Evolutionary conservation across 495 filamentous ascomycete species (phyloP), one percentile per base, ranked within the genome.

Genomic region (Pyrenopolyporus hunteri): DNA sequence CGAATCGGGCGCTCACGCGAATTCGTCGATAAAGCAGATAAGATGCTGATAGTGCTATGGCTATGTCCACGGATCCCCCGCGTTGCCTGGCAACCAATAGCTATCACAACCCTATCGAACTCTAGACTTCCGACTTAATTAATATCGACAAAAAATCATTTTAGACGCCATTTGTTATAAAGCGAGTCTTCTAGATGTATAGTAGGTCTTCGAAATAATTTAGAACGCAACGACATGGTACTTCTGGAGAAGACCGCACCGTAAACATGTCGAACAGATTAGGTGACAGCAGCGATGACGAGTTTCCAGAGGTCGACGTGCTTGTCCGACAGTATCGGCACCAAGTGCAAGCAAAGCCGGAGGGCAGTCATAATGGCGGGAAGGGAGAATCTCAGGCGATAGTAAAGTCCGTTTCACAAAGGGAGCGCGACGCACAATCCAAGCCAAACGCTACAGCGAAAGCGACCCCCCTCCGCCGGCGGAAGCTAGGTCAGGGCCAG

Each of bases 71-170:
- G n/a, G n/a, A n/a, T n/a, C n/a, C 31, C 48, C 57, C 42, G 47
- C 46, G 67, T 70, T 67, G 67, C 67, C 64, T 67, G 55, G 68
- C 68, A 70, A 70, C 68, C 53, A 54, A 4, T n/a, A 37, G 11
- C 25, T 26, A 39, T 51, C 17, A 53, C 16, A 31, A 48, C 58
- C n/a, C 33, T 39, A 48, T 56, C 59, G 56, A 49, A 39, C 40
- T 29, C 46, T 36, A 59, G n/a, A 35, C 23, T 16, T 22, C 53
- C 25, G 14, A 44, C n/a, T 45, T 42, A 4, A 47, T 52, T 26
- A 22, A 33, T 16, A 0, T 39, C 39, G 25, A 39, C 29, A 17
- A 33, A 33, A 29, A 49, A 42, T 33, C 31, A 9, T 33, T 33
- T 10, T 33, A 4, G 37, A 42, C 11, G 23, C 20, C 31, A 35